Percentiles rank a stretch among this genome's conserved stretches.
phyloP scores from a whole-genome alignment of 768 basidiomycete genomes.

The Macrolepiota dolichaula region DNA sequence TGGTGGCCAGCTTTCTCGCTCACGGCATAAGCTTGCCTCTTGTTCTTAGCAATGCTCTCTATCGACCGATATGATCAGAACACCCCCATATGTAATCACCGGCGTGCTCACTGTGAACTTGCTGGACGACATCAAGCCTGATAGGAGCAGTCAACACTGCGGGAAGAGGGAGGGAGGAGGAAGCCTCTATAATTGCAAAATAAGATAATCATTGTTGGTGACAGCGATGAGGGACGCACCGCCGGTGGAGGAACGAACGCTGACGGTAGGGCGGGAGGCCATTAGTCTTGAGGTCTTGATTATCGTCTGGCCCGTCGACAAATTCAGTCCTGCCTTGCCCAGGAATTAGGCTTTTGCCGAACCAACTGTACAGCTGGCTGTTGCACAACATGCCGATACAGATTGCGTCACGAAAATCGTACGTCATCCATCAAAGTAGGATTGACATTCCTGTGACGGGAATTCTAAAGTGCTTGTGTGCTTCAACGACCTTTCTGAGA shows the following conservation, averaged over 20 bases:
- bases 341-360: conserved; percentile 40
- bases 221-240: conserved; percentile 40
- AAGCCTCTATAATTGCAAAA: conserved; percentile 55
- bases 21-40: conserved; percentile 94
- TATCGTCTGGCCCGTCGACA: conserved; percentile 23
- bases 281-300: conserved; percentile 56
- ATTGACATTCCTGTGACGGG: neutral
- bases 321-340: conserved; percentile 17
- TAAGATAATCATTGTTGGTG: conserved; percentile 11
- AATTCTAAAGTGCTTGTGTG: no score
- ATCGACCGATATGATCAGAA: conserved; percentile 16
- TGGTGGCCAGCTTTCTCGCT: conserved; percentile 98
- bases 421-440: neutral
- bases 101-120: conserved; percentile 89
- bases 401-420: neutral
- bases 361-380: conserved; percentile 31
- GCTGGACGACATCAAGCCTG: conserved; percentile 95
- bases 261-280: conserved; percentile 93
- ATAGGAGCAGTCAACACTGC: conserved; percentile 98
- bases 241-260: conserved; percentile 73
- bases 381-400: neutral
- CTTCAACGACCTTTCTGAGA: no score
- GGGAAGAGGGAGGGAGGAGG: conserved; percentile 86
- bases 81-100: neutral
- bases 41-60: conserved; percentile 99